Base-by-base conservation (phyloP, 169 alveolate genomes). In the Cryptosporidium canis region DNA sequence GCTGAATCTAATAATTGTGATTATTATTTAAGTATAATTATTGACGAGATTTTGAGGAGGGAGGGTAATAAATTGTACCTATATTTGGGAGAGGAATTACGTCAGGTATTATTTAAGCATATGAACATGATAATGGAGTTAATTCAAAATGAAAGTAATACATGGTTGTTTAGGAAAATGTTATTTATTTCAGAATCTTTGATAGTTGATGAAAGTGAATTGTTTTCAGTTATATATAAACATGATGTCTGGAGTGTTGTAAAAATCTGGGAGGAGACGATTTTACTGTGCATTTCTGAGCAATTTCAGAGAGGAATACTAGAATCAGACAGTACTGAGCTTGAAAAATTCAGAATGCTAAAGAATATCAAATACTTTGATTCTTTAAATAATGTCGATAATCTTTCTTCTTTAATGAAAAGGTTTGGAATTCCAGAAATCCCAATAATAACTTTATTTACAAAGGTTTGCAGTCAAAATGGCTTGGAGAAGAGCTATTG, bases 371-470 rank as follows among this genome's bases (percentile, higher is more conserved):
- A 55, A 16, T 58, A 27, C 24, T 44, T n/a, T 61, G 55, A 58
- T 24, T 39, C 18, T 35, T 39, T 55, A 21, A 41, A 39, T 37
- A 61, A 61, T 29, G 39, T 58, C 16, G 64, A 77, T 11, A 77
- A 9, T 8, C 58, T 77, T 2, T 18, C 87, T 16, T 58, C 14
- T 21, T 58, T 61, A 77, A 77, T 77, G 87, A 77, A 45, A n/a
- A 58, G 27, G 41, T 77, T 77, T 55, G 87, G 87, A 12, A 77
- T 77, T 58, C 87, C 87, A 0, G 87, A 77, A 43, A 21, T 77
- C 31, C 72, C 87, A 3, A 77, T 77, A 29, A 77, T 77, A 39
- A 77, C 87, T 35, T 31, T 77, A 14, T 77, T 77, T 41, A 61
- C 87, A 16, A 77, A 77, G 18, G 55, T 77, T 43, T 77, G 87